These are phyloP conservation scores for Periconia sp. DNA, from an alignment of 2,329 filamentous ascomycete species.

Conservation along the genomic window DNA sequence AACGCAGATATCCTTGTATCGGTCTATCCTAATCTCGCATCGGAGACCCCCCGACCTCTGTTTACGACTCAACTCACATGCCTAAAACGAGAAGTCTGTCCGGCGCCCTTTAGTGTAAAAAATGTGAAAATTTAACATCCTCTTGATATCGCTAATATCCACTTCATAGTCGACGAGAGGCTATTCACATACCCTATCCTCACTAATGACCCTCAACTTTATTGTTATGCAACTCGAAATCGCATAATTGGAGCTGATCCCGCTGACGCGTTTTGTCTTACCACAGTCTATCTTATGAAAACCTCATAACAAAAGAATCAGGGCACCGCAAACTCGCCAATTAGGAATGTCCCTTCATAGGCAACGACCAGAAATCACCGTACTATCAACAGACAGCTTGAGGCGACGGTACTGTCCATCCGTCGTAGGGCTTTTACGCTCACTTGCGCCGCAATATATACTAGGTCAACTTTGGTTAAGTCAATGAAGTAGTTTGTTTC, in stretches of 20 bases:
- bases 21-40: no score
- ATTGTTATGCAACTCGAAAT: slow-evolving; percentile 25
- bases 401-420: slow-evolving; percentile 24
- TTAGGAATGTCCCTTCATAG: slow-evolving; percentile 35
- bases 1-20: no score
- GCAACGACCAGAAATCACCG: slow-evolving; percentile 29
- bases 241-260: slow-evolving; percentile 44
- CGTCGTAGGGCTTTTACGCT: slow-evolving; percentile 17
- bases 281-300: slow-evolving; percentile 44
- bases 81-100: no score
- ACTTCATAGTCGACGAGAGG: no score
- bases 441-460: slow-evolving; percentile 15
- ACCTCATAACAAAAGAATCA: slow-evolving; percentile 26
- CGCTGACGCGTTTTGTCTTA: slow-evolving; percentile 56
- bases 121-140: no score
- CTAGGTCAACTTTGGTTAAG: slow-evolving; percentile 18
- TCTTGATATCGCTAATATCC: no score
- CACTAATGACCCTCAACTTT: background rate
- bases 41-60: background rate
- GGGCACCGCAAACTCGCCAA: slow-evolving; percentile 38
- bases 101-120: no score
- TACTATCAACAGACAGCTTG: slow-evolving; percentile 34
- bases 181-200: no score
- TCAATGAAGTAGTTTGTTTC: background rate
- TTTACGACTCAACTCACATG: background rate